Evolutionary conservation across 2,329 filamentous ascomycete genomes (phyloP).

Genomic region (Madurella fahalii): DNA sequence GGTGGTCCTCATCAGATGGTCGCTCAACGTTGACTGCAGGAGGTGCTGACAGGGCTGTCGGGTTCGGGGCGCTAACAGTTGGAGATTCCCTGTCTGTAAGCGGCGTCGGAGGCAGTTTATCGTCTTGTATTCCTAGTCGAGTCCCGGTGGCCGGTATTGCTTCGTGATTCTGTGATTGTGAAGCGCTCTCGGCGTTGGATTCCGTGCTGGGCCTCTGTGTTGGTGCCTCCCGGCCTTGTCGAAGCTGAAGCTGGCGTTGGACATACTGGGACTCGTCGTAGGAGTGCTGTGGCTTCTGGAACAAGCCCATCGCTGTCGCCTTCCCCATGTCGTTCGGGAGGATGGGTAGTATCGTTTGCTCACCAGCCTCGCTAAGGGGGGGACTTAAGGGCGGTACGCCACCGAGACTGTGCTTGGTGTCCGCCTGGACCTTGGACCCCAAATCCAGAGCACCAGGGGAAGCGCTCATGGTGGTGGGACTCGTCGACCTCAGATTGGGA

Average conservation of each 20-base stretch:
- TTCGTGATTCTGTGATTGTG: constrained; percentile 38
- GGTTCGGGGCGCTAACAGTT: constrained; percentile 28
- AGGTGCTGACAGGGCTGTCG: constrained; percentile 19
- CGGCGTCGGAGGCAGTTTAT: constrained; percentile 37
- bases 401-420: constrained; percentile 36
- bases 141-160: constrained; percentile 28
- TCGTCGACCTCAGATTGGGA: constrained; percentile 61
- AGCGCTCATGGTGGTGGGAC: constrained; percentile 41
- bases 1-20: constrained; percentile 51
- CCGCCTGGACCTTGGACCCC: constrained; percentile 32
- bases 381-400: constrained; percentile 58
- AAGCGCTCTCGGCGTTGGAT: constrained; percentile 40
- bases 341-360: constrained; percentile 60
- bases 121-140: constrained; percentile 33
- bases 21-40: constrained; percentile 41
- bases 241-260: constrained; percentile 76
- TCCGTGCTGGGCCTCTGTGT: constrained; percentile 43
- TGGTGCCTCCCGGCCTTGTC: constrained; percentile 66
- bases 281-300: constrained; percentile 66
- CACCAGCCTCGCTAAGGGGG: constrained; percentile 67
- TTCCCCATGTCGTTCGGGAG: constrained; percentile 76
- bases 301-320: constrained; percentile 63
- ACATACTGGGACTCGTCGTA: constrained; percentile 85
- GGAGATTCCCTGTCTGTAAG: constrained; percentile 40
- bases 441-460: constrained; percentile 35